phyloP scores from a whole-genome alignment of 2,329 filamentous ascomycete species.

The Fusarium sp. region DNA sequence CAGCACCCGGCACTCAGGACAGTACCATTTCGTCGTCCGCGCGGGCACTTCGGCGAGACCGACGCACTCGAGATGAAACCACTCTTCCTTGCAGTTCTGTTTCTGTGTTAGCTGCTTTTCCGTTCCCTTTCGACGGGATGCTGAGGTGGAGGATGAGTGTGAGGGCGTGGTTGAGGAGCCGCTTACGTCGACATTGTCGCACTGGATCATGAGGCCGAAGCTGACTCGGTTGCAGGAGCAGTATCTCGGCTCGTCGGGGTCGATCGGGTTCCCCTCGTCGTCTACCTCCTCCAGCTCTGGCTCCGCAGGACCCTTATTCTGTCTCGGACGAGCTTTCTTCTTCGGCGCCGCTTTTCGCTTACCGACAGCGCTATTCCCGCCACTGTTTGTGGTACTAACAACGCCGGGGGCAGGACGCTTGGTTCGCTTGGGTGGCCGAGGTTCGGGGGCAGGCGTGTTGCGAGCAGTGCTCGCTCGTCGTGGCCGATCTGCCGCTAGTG shows the following conservation, averaged over 20 bases:
- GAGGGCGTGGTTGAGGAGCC: constrained; percentile 15
- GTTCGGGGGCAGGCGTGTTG: constrained; percentile 67
- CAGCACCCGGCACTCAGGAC: constrained; percentile 76
- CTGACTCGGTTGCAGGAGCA: constrained; percentile 84
- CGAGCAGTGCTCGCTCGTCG: constrained; percentile 68
- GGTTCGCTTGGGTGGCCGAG: constrained; percentile 65
- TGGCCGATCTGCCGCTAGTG: constrained; percentile 64
- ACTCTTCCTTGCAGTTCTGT: constrained; percentile 80
- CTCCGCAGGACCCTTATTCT: constrained; percentile 58
- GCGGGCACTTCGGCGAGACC: constrained; percentile 75
- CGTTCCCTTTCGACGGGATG: constrained; percentile 7
- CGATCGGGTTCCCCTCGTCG: constrained; percentile 76
- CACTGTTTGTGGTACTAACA: constrained; percentile 71
- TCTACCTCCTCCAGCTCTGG: constrained; percentile 70
- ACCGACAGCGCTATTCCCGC: constrained; percentile 75
- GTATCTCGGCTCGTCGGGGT: constrained; percentile 81
- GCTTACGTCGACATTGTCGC: constrained; percentile 81
- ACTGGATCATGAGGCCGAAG: constrained; percentile 86
- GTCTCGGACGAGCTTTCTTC: constrained; percentile 69
- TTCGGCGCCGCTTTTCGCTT: constrained; percentile 76
- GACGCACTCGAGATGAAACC: constrained; percentile 87
- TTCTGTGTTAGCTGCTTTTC: constrained; percentile 29
- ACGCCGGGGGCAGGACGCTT: constrained; percentile 80
- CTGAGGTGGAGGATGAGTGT: constrained; percentile 12
- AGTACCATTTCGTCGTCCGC: constrained; percentile 85